A percentile compares a stretch with the other conserved stretches of the same genome.
Evolutionary conservation across 148 eudicot species (phyloP).

Genomic region (Cornus controversa): DNA sequence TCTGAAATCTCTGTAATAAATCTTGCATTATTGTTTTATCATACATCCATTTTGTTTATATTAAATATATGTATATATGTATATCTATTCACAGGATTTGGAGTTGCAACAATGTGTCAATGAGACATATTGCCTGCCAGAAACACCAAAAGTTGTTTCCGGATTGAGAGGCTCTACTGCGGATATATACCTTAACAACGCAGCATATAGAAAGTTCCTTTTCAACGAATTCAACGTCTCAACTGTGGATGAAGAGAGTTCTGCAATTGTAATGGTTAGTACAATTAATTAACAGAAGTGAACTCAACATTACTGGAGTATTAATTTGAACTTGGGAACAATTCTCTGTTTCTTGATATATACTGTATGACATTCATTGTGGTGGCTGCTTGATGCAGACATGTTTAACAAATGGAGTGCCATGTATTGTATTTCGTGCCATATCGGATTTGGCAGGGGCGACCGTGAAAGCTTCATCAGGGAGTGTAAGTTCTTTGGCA

Average conservation of each 20-base stretch:
- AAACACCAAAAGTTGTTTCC: slow-evolving; percentile 34
- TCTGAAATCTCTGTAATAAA: too few species aligned
- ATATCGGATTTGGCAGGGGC: slow-evolving; percentile 55
- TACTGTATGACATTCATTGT: neutral
- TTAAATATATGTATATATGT: too few species aligned
- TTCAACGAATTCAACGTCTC: slow-evolving; percentile 42
- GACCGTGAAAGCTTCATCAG: slow-evolving; percentile 16
- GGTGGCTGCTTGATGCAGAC: slow-evolving; percentile 22
- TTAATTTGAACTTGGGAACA: neutral
- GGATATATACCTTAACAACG: slow-evolving; percentile 43
- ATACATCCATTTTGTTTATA: too few species aligned
- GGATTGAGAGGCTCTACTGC: slow-evolving; percentile 57
- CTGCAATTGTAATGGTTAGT: slow-evolving; percentile 43
- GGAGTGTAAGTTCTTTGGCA: slow-evolving; percentile 34
- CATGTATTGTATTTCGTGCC: slow-evolving; percentile 56
- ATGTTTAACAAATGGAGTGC: slow-evolving; percentile 47
- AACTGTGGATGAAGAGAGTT: slow-evolving; percentile 63
- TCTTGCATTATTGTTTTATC: too few species aligned
- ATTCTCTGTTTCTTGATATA: neutral
- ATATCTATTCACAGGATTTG: slow-evolving; percentile 27
- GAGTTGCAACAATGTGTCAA: slow-evolving; percentile 40
- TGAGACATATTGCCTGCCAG: slow-evolving; percentile 42
- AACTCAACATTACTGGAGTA: too few species aligned
- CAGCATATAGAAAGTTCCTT: slow-evolving; percentile 49
- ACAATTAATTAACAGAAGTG: neutral